phyloP scores from a whole-genome alignment of 139 green algal genomes.

The Zygnema circumcarinatum region DNA sequence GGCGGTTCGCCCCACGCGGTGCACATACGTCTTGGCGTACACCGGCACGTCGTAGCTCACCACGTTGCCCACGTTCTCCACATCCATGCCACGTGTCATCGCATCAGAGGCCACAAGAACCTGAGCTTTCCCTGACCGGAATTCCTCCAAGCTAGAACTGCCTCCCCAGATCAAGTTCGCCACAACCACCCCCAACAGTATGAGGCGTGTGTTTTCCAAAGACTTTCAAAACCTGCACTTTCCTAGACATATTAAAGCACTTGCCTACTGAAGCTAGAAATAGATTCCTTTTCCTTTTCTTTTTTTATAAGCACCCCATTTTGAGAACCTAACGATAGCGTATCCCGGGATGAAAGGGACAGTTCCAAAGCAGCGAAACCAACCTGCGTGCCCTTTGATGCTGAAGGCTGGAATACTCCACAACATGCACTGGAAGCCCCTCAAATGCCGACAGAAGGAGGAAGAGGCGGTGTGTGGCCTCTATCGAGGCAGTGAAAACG shows the following conservation, averaged over 20 bases:
- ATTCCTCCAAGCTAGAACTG: constrained; percentile 56
- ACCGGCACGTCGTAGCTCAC: constrained; percentile 72
- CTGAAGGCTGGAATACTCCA: constrained; percentile 64
- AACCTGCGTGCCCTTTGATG: constrained; percentile 40
- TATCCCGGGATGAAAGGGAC: too few relatives aligned
- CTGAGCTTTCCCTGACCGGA: constrained; percentile 42
- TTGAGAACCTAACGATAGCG: too few relatives aligned
- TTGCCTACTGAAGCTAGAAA: too few relatives aligned
- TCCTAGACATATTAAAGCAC: neutral
- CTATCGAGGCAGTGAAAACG: constrained; percentile 85
- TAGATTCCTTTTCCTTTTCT: too few relatives aligned
- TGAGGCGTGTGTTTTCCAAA: neutral
- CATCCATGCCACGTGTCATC: constrained; percentile 64
- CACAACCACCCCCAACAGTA: neutral
- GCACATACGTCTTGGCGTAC: constrained; percentile 83
- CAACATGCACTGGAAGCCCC: constrained; percentile 59
- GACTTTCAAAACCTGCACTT: neutral
- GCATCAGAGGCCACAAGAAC: constrained; percentile 65
- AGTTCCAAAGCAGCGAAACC: neutral
- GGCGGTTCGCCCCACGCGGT: constrained; percentile 80
- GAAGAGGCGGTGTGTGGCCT: constrained; percentile 78
- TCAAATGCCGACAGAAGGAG: constrained; percentile 66
- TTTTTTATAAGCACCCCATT: too few relatives aligned
- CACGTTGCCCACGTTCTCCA: constrained; percentile 58
- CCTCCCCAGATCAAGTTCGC: neutral